Percentiles rank a stretch among this genome's conserved stretches.
These are phyloP conservation scores for Neurospora sp. DNA, from an alignment of 495 filamentous ascomycete species.

Conservation along the genomic window DNA sequence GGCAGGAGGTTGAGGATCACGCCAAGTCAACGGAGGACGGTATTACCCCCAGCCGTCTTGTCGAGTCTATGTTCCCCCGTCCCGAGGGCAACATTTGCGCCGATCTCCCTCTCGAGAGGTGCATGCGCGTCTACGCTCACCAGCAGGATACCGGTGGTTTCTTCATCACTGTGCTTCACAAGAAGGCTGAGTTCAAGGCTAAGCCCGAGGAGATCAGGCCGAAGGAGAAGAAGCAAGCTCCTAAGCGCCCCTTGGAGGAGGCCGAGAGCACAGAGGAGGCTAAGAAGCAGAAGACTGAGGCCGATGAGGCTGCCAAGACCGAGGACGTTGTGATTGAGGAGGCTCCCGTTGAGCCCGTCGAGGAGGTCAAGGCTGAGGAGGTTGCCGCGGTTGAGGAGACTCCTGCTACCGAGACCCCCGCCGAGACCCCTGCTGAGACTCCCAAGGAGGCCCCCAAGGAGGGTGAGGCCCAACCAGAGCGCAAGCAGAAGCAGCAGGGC, in stretches of 20 bases:
- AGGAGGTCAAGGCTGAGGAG: slow-evolving; percentile 11
- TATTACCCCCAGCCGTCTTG: slow-evolving; percentile 47
- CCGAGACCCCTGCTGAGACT: slow-evolving; percentile 10
- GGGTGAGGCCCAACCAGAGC: slow-evolving; percentile 5
- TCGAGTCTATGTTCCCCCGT: slow-evolving; percentile 70
- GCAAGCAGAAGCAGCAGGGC: slow-evolving; percentile 32
- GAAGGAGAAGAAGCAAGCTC: slow-evolving; percentile 35
- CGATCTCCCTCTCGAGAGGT: slow-evolving; percentile 70
- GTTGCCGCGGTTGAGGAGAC: not conserved
- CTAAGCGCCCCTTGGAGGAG: slow-evolving; percentile 20
- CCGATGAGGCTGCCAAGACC: slow-evolving; percentile 11
- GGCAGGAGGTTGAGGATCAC: slow-evolving; percentile 63
- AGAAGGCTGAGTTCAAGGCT: slow-evolving; percentile 76
- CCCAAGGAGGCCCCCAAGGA: slow-evolving; percentile 2
- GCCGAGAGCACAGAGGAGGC: slow-evolving; percentile 23
- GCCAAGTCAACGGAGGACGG: slow-evolving; percentile 46
- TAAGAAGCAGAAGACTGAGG: slow-evolving; percentile 31
- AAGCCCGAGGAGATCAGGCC: slow-evolving; percentile 62
- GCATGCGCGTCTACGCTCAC: slow-evolving; percentile 90
- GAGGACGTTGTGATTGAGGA: slow-evolving; percentile 15
- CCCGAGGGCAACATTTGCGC: slow-evolving; percentile 43
- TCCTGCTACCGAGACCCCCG: slow-evolving; percentile 4
- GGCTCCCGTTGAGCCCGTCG: slow-evolving; percentile 14
- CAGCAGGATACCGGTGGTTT: slow-evolving; percentile 93
- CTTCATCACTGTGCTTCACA: slow-evolving; percentile 92